Evolutionary conservation across 176 grass and related monocot genomes (phyloP).

Genomic region (Juncus inflexus): DNA sequence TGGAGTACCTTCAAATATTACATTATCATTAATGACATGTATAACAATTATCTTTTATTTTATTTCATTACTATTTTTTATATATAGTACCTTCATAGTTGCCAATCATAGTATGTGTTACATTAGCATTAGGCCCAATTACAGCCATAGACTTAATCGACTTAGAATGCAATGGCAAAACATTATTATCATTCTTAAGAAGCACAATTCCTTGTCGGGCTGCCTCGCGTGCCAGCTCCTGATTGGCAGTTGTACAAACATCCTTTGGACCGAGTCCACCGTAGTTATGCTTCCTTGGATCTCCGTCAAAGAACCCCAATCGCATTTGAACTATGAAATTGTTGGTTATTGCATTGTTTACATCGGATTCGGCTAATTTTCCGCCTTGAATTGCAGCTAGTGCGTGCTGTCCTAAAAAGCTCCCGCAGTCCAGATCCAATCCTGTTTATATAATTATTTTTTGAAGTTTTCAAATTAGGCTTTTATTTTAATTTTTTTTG

Average conservation of each 20-base stretch:
- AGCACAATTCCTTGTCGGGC: slow-evolving; percentile 91
- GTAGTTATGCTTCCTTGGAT: slow-evolving; percentile 60
- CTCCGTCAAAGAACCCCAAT: slow-evolving; percentile 86
- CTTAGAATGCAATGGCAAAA: slow-evolving; percentile 51
- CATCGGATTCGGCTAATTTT: slow-evolving; percentile 51
- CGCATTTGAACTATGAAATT: slow-evolving; percentile 80
- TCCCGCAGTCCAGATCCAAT: slow-evolving; percentile 85
- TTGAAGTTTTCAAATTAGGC: background rate
- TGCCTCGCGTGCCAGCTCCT: slow-evolving; percentile 73
- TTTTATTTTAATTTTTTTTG: background rate
- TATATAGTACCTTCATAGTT: slow-evolving; percentile 67
- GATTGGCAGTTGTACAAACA: slow-evolving; percentile 67
- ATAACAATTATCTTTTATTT: background rate
- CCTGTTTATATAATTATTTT: slow-evolving; percentile 32
- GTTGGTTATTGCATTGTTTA: slow-evolving; percentile 80
- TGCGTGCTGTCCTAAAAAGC: slow-evolving; percentile 60
- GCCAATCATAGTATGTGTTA: slow-evolving; percentile 90
- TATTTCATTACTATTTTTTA: background rate
- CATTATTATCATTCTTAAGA: slow-evolving; percentile 59
- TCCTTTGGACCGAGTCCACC: slow-evolving; percentile 59
- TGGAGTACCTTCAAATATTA: slow-evolving; percentile 46
- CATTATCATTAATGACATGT: background rate
- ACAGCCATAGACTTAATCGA: slow-evolving; percentile 67
- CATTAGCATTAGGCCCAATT: slow-evolving; percentile 91
- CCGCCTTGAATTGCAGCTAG: slow-evolving; percentile 58